Conservation (phyloP, 192 early-diverging fungal species). For the Jimgerdemannia lactiflua region DNA sequence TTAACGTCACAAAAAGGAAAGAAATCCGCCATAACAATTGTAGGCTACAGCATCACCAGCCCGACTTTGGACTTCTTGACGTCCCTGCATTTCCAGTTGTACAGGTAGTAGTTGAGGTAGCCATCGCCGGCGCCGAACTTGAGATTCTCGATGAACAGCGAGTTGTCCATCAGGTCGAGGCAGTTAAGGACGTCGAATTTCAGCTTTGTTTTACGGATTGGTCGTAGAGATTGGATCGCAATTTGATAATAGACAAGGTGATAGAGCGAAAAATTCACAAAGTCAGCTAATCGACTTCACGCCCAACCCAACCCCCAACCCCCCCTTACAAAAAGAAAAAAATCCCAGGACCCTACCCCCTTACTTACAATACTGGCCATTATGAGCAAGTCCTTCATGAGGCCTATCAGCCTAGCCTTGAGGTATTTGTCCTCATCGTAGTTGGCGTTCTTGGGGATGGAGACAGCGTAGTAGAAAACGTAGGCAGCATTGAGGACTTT, state of each 20-base stretch:
- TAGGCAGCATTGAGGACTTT: slow-evolving; percentile 87
- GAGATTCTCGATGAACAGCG: slow-evolving; percentile 71
- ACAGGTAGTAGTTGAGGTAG: slow-evolving; percentile 93
- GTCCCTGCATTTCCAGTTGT: slow-evolving; percentile 86
- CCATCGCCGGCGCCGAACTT: slow-evolving; percentile 95
- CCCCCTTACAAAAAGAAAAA: slow-evolving; percentile 1
- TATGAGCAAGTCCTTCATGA: slow-evolving; percentile 83
- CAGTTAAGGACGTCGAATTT: slow-evolving; percentile 96
- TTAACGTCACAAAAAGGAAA: no score
- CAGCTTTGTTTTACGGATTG: slow-evolving; percentile 24
- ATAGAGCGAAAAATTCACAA: no score
- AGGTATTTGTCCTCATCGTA: slow-evolving; percentile 44
- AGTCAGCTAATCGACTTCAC: slow-evolving; percentile 6
- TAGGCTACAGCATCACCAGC: slow-evolving; percentile 80
- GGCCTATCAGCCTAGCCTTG: slow-evolving; percentile 46
- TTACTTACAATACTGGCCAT: slow-evolving; percentile 45
- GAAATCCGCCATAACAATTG: no score
- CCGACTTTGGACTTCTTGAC: slow-evolving; percentile 72
- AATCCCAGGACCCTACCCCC: slow-evolving; percentile 23
- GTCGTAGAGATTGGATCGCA: no score
- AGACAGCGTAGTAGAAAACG: slow-evolving; percentile 87
- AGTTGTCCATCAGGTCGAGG: slow-evolving; percentile 91
- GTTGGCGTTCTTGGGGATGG: slow-evolving; percentile 34
- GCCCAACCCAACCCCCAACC: no score
- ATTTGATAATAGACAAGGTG: no score